Percentiles rank a stretch among this genome's conserved stretches.
phyloP scores from a whole-genome alignment of 2,329 filamentous ascomycete species.

The Thielaviopsis musarum region DNA sequence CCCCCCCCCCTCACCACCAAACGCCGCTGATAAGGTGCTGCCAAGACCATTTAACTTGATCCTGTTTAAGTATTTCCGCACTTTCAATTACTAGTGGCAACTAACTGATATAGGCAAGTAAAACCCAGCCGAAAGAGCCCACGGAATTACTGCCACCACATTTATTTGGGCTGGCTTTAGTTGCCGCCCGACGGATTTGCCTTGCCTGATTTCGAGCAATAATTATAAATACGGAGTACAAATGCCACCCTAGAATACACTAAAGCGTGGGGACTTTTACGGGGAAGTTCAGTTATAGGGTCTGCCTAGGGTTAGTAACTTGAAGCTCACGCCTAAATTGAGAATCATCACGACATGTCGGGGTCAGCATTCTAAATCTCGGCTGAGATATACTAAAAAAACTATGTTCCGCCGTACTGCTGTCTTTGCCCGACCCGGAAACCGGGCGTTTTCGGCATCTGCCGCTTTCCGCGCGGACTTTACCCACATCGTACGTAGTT shows the following conservation, averaged over 20 bases:
- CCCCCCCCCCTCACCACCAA: too few species aligned
- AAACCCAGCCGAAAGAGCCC: background rate
- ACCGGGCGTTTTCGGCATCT: conserved; percentile 22
- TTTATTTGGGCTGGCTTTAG: background rate
- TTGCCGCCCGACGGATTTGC: background rate
- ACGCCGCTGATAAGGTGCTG: too few species aligned
- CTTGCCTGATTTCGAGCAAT: background rate
- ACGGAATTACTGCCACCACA: background rate
- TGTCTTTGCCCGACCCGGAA: background rate
- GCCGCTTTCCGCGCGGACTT: conserved; percentile 23
- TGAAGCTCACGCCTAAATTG: too few species aligned
- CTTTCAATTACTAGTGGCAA: too few species aligned
- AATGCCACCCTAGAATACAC: background rate
- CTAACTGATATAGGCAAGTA: too few species aligned
- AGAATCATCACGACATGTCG: too few species aligned
- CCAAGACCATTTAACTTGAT: too few species aligned
- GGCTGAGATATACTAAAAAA: background rate
- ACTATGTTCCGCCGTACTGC: background rate
- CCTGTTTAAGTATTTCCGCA: too few species aligned
- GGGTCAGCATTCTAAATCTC: too few species aligned
- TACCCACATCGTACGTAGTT: conserved; percentile 26
- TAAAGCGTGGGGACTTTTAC: background rate
- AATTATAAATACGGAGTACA: background rate
- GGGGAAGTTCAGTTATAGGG: too few species aligned
- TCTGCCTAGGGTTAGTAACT: too few species aligned